These are phyloP conservation scores for Botrytis fragariae DNA, from an alignment of 2,329 filamentous ascomycete species.

Conservation along the genomic window DNA sequence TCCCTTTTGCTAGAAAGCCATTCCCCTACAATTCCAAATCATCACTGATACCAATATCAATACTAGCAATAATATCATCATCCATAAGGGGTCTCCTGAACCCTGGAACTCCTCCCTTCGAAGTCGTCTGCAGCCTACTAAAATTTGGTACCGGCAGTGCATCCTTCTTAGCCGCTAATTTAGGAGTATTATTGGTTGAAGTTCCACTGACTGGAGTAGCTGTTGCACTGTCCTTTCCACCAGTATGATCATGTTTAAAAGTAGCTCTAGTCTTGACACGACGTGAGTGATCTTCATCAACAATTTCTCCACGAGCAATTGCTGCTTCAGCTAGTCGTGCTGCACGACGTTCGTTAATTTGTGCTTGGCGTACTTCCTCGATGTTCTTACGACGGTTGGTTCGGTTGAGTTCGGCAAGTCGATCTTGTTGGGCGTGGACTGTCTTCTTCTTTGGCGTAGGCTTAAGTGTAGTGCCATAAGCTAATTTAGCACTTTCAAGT, in stretches of 20 bases:
- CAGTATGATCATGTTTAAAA: constrained; percentile 63
- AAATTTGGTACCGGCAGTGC: constrained; percentile 48
- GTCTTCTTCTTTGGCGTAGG: constrained; percentile 52
- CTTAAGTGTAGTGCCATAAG: constrained; percentile 65
- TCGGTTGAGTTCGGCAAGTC: constrained; percentile 77
- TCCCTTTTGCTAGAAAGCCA: background rate
- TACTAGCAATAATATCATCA: constrained; percentile 84
- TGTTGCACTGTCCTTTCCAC: constrained; percentile 50
- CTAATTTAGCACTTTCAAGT: constrained; percentile 66
- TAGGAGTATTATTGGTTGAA: constrained; percentile 46
- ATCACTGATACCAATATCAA: constrained; percentile 91
- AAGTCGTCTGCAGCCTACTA: constrained; percentile 41
- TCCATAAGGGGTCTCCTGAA: constrained; percentile 81
- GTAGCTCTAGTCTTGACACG: constrained; percentile 66
- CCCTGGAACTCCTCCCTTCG: constrained; percentile 57
- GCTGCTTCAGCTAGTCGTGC: constrained; percentile 59
- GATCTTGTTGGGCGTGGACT: constrained; percentile 69
- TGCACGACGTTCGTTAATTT: constrained; percentile 73
- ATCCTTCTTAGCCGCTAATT: constrained; percentile 44
- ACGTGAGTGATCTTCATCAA: constrained; percentile 57
- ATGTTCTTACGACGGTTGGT: constrained; percentile 80
- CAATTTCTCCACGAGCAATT: constrained; percentile 58
- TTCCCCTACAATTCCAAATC: constrained; percentile 47
- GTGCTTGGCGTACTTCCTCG: constrained; percentile 88
- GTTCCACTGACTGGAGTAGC: constrained; percentile 48